Evolutionary conservation across 345 rosid genomes (phyloP).

Genomic region (sweet orange (Citrus sinensis)): DVS_A1.0 CM039163.1:41134001-41134500

Average conservation of each 20-base stretch:
- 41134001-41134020: constrained; percentile 58
- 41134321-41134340: neutral
- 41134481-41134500: neutral
- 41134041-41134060: constrained; percentile 70
- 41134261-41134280: constrained; percentile 87
- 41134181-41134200: constrained; percentile 80
- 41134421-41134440: no score
- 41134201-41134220: constrained; percentile 66
- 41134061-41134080: constrained; percentile 43
- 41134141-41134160: constrained; percentile 74
- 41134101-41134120: constrained; percentile 70
- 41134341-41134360: neutral
- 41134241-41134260: constrained; percentile 74
- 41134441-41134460: no score
- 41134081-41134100: constrained; percentile 41
- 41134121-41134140: constrained; percentile 83
- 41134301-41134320: constrained; percentile 9
- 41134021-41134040: constrained; percentile 77
- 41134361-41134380: neutral
- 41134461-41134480: neutral
- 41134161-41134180: constrained; percentile 83
- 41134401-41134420: neutral
- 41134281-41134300: constrained; percentile 80
- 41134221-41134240: constrained; percentile 76
- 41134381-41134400: neutral